Evolutionary conservation across 352 stramenopile genomes (phyloP).

Genomic region (Phytophthora ohioensis): DNA sequence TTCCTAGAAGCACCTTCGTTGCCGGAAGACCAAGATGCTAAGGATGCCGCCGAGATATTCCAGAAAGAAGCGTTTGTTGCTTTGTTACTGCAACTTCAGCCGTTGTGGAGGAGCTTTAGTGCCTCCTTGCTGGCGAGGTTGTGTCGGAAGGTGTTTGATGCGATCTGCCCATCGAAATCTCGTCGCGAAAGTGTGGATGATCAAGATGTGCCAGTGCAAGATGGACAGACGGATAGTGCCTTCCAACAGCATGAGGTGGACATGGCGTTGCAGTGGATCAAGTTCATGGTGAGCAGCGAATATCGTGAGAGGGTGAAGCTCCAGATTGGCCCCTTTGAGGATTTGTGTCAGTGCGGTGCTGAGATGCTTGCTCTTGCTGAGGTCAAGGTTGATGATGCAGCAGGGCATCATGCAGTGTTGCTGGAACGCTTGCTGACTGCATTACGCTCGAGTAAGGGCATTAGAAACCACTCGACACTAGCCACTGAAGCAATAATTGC

Average conservation of each 20-base stretch:
- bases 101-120: slow-evolving; percentile 56
- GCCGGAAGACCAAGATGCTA: slow-evolving; percentile 10
- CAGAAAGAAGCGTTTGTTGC: slow-evolving; percentile 45
- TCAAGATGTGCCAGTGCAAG: background rate
- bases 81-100: slow-evolving; percentile 64
- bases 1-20: slow-evolving; percentile 38
- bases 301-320: slow-evolving; percentile 76
- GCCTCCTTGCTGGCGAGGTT: slow-evolving; percentile 62
- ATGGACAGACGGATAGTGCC: background rate
- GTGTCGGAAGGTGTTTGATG: slow-evolving; percentile 56
- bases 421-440: slow-evolving; percentile 49
- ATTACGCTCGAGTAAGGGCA: slow-evolving; percentile 56
- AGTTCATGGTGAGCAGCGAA: slow-evolving; percentile 69
- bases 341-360: slow-evolving; percentile 67
- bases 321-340: slow-evolving; percentile 60
- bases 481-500: slow-evolving; percentile 34
- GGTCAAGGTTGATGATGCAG: slow-evolving; percentile 29
- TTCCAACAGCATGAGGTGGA: slow-evolving; percentile 41
- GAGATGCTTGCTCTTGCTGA: slow-evolving; percentile 58
- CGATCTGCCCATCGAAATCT: slow-evolving; percentile 20
- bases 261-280: slow-evolving; percentile 62
- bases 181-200: slow-evolving; percentile 20
- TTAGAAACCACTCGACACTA: slow-evolving; percentile 58
- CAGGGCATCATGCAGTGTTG: slow-evolving; percentile 11
- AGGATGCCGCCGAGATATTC: slow-evolving; percentile 15